A percentile compares a stretch with the other conserved stretches of the same genome.
phyloP scores from a whole-genome alignment of 306 rosid species.

The Clitoria ternatea region DNA sequence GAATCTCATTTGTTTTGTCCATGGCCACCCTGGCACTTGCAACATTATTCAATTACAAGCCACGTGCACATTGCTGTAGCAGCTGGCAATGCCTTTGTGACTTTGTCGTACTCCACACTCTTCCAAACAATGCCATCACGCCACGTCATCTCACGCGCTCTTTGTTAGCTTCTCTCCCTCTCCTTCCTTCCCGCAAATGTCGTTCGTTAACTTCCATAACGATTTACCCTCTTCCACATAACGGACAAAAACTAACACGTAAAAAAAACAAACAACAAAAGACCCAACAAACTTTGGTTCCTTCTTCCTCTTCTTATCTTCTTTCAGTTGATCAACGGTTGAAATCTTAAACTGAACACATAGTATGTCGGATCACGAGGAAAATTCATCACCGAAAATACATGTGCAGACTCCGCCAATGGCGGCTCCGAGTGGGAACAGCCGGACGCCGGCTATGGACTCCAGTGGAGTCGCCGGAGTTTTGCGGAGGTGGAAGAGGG shows the following conservation, averaged over 20 bases:
- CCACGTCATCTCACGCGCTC: conserved; percentile 29
- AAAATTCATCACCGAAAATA: conserved; percentile 19
- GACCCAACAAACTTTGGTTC: conserved; percentile 2
- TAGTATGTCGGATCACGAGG: conserved; percentile 34
- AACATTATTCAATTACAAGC: neutral
- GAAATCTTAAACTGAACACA: neutral
- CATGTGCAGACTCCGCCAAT: conserved; percentile 30
- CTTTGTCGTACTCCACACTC: neutral
- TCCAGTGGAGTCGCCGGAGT: conserved; percentile 30
- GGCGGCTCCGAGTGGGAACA: conserved; percentile 8
- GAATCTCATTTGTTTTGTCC: too few relatives aligned
- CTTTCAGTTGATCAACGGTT: neutral
- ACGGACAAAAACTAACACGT: neutral
- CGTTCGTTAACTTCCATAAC: conserved; percentile 32
- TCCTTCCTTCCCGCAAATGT: too few relatives aligned
- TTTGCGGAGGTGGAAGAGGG: conserved; percentile 62
- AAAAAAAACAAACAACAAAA: neutral
- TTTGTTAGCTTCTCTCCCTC: neutral
- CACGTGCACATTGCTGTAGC: neutral
- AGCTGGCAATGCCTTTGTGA: conserved; percentile 17
- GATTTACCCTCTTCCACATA: conserved; percentile 18
- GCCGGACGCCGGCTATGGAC: neutral
- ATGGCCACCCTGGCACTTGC: neutral
- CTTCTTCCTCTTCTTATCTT: neutral
- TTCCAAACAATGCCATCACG: neutral